Conservation (phyloP, 73 alveolate species). For the Stentor coeruleus region DNA sequence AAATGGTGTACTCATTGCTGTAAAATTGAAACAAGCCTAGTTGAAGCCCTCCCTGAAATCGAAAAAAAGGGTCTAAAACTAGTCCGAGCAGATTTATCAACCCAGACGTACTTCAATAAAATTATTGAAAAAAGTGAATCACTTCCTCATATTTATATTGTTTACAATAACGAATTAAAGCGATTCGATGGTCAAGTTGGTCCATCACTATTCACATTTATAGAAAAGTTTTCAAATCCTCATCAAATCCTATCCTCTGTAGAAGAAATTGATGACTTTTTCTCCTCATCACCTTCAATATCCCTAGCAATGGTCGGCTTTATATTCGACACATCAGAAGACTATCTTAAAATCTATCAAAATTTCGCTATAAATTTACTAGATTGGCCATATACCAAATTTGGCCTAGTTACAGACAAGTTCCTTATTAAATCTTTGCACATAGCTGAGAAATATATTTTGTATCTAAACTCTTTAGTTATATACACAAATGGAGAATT, state of each 20-base stretch:
- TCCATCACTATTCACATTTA: no score
- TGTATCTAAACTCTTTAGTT: background rate
- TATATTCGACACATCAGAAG: background rate
- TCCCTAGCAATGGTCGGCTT: background rate
- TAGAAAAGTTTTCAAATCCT: background rate
- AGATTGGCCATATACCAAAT: background rate
- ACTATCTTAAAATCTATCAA: background rate
- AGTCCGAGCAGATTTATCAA: conserved; percentile 10
- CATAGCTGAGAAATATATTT: background rate
- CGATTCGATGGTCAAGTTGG: background rate
- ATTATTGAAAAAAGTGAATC: background rate
- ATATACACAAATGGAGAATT: background rate
- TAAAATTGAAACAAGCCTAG: background rate
- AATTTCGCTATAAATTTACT: no score
- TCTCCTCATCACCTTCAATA: background rate
- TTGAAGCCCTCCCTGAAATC: background rate
- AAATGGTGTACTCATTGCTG: conserved; percentile 28
- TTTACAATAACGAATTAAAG: background rate
- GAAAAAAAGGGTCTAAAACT: background rate
- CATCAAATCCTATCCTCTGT: background rate
- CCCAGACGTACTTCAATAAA: background rate
- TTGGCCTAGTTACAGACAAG: conserved; percentile 3
- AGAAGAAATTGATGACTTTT: background rate
- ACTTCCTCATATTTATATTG: background rate
- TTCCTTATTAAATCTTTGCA: background rate